Evolutionary conservation across 139 green algal species (phyloP), one percentile per base, ranked within the genome.

Genomic region (Chlorella ohadii): DNA sequence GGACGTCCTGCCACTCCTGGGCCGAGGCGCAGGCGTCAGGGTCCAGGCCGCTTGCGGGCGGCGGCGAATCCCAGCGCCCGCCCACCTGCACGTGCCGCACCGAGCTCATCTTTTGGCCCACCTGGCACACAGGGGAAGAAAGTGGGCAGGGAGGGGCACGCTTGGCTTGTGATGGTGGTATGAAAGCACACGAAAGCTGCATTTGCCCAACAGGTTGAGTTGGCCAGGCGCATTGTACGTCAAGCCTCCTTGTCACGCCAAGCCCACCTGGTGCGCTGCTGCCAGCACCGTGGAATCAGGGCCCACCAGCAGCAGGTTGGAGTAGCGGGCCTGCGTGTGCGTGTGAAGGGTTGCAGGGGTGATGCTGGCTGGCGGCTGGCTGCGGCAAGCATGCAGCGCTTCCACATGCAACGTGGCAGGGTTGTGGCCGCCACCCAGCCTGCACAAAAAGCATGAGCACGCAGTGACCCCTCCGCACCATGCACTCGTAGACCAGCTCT

Each of bases 1-100:
- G 79, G 27, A 83, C 90, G 2, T 88, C 38, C 6, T 79, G 84
- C 90, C 89, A 96, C 34, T 66, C 77, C 27, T 72, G 81, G 17
- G 88, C 41, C 5, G 71, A 63, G 57, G 87, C 59, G 23, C 39
- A 56, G 17, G 84, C 22, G 25, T 79, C 68, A 12, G 94, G 94
- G 38, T 88, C 55, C 15, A 96, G 72, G 65, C 94, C 94, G 64
- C 36, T 63, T 7, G 90, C 81, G 23, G 72, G 31, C 0, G 94
- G 94, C 4, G 95, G 95, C 19, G 90, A 85, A 9, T 83, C 56
- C 79, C 96, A 98, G 22, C 56, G 65, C 9, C 87, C 71, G 12
- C 94, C 94, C 41, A 90, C 87, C 84, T 95, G 92, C 41, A 98
- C 81, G 84, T 92, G 88, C 20, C 95, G 85, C 56, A 95, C 55